Conservation (phyloP, 345 rosid genomes). For the Sisymbrium irio region DNA sequence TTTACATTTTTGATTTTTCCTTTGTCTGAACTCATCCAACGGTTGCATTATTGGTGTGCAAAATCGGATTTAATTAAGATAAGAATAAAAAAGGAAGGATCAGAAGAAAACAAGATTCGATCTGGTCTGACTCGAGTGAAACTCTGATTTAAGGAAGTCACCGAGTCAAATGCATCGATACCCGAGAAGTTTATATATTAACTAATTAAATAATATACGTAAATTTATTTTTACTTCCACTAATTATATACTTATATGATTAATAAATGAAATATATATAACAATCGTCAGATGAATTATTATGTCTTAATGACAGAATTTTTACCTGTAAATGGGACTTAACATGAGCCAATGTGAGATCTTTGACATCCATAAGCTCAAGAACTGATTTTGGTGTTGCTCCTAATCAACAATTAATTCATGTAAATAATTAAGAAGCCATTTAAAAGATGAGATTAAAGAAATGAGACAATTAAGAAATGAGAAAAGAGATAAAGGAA, state of each 20-base stretch:
- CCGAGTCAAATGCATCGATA: slow-evolving; percentile 40
- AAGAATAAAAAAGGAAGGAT: slow-evolving; percentile 23
- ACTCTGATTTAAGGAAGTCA: slow-evolving; percentile 40
- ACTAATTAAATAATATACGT: background rate
- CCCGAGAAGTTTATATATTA: slow-evolving; percentile 22
- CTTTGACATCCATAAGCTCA: slow-evolving; percentile 98
- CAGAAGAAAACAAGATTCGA: slow-evolving; percentile 38
- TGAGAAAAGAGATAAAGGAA: slow-evolving; percentile 9
- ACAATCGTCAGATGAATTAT: background rate
- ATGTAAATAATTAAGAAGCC: background rate
- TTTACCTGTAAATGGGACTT: slow-evolving; percentile 93
- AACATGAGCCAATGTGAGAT: slow-evolving; percentile 96
- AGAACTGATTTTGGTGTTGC: slow-evolving; percentile 98
- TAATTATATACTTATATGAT: slow-evolving; percentile 1
- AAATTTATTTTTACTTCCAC: background rate
- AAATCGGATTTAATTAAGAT: slow-evolving; percentile 29
- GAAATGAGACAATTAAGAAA: slow-evolving; percentile 40
- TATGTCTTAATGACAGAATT: background rate
- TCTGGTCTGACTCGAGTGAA: slow-evolving; percentile 40
- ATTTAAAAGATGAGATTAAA: slow-evolving; percentile 30
- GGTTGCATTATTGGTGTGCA: slow-evolving; percentile 28
- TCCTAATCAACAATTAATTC: slow-evolving; percentile 55
- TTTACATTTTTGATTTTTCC: background rate
- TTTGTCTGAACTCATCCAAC: slow-evolving; percentile 28
- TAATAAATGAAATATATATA: background rate